phyloP scores from a whole-genome alignment of 306 rosid genomes.

The Elaeagnus macrophylla region DNA sequence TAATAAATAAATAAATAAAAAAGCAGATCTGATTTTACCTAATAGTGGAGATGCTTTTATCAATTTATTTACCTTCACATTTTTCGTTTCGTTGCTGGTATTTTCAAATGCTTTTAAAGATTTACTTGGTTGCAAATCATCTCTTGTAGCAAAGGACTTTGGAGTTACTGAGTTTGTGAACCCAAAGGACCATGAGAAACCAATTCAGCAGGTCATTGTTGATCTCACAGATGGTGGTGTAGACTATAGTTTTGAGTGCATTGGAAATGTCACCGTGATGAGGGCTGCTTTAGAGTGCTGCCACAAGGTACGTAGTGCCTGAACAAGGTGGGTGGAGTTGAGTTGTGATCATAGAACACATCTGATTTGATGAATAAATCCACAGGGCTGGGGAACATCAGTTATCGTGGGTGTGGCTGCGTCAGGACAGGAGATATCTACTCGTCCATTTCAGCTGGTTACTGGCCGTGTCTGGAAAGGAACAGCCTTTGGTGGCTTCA shows the following conservation, averaged over 20 bases:
- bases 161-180: constrained; percentile 87
- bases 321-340: constrained; percentile 14
- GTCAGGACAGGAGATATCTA: constrained; percentile 83
- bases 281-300: constrained; percentile 94
- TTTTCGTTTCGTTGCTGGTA: no score
- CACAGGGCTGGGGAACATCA: constrained; percentile 95
- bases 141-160: constrained; percentile 67
- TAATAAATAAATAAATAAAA: no score
- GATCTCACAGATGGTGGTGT: constrained; percentile 90
- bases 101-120: neutral
- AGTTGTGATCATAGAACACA: neutral
- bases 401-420: constrained; percentile 95
- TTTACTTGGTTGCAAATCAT: constrained; percentile 9
- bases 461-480: constrained; percentile 99
- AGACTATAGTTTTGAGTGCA: constrained; percentile 95
- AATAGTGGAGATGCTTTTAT: neutral
- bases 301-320: constrained; percentile 55
- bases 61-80: neutral
- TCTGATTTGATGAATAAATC: constrained; percentile 8
- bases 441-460: constrained; percentile 90
- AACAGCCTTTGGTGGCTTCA: constrained; percentile 96
- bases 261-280: constrained; percentile 88
- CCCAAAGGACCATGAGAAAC: constrained; percentile 85
- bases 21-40: no score
- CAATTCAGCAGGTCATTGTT: constrained; percentile 77